Base-by-base conservation (phyloP, 768 basidiomycete species). In the Collybia mongolica region DNA sequence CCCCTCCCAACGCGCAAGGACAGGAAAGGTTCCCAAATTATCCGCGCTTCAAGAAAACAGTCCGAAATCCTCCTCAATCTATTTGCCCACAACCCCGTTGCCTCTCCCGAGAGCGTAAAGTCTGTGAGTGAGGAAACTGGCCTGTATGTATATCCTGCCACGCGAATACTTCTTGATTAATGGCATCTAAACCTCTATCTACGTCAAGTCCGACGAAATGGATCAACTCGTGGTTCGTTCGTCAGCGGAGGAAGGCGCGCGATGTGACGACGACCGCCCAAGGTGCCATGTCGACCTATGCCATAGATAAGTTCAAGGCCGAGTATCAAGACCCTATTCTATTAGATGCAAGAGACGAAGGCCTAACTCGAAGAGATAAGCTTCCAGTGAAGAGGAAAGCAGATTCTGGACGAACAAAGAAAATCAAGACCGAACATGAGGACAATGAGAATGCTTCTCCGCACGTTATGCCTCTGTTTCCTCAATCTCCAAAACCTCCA, bases 341-440 rank as follows among this genome's bases (percentile, higher is more conserved):
- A 11, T 6, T 19, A 23, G 35, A 38, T 29, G 26, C 39, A 28
- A 11, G 26, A 24, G 14, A 32, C 19, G 35, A 11, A 38, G 15
- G 17, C 8, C 9, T 39, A 47, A 55, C 8, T 42, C 56, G 2
- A 53, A 48, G 43, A 49, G 60, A 36, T 53, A 52, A 11, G 44
- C 48, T 46, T 22, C 28, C 54, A 20, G 14, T 39, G 26, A 51
- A 19, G 2, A 29, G 17, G 1, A 15, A 36, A 12, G 12, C 28
- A 15, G 17, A n/a, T 37, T n/a, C 55, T 35, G 58, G 60, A n/a
- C 55, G 54, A 48, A 52, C 46, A 7, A 39, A 26, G n/a, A 49
- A 36, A 37, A 20, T 43, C 46, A 39, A 47, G 24, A 39, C 37
- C 8, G 22, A 47, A 28, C 36, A 5, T 6, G 8, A 38, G 2